Percentiles rank a stretch among this genome's conserved stretches.
These are phyloP conservation scores for Penicillium sp. DNA, from an alignment of 2,329 filamentous ascomycete genomes.

Conservation along the genomic window DNA sequence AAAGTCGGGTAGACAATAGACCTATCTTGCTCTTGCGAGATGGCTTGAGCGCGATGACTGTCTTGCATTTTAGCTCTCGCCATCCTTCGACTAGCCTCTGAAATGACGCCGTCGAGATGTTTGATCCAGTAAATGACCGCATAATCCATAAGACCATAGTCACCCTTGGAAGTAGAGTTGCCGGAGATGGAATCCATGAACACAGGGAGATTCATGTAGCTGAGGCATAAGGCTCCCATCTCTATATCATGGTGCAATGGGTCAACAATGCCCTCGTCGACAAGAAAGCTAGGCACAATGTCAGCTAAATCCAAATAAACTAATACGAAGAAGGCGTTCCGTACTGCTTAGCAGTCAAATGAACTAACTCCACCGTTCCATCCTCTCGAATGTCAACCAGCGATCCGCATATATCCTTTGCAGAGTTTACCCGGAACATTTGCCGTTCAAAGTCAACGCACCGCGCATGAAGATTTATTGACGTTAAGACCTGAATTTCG, in stretches of 20 bases:
- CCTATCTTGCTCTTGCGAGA: not conserved
- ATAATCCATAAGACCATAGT: conserved; percentile 5
- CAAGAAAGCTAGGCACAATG: not conserved
- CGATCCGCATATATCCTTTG: conserved; percentile 2
- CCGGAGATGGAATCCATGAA: not conserved
- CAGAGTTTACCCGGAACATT: not conserved
- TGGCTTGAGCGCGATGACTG: not conserved
- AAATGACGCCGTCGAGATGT: not conserved
- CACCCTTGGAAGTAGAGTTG: not conserved
- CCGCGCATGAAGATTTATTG: not conserved
- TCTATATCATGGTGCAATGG: not conserved
- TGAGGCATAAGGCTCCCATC: conserved; percentile 1
- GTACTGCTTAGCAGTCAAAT: conserved; percentile 2
- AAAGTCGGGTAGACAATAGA: not conserved
- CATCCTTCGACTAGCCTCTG: not conserved
- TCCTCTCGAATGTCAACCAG: conserved; percentile 1
- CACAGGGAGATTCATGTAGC: conserved; percentile 1
- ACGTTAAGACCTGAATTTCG: conserved; percentile 3
- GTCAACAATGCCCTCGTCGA: not conserved
- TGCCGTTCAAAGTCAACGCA: not conserved
- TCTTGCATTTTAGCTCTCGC: not conserved
- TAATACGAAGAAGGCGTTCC: not conserved
- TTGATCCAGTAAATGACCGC: not conserved
- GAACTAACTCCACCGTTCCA: conserved; percentile 1
- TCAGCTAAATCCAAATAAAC: not conserved